Evolutionary conservation across 2,329 filamentous ascomycete species (phyloP), one percentile per base, ranked within the genome.

Genomic region (Fusarium pseudocircinatum): DNA sequence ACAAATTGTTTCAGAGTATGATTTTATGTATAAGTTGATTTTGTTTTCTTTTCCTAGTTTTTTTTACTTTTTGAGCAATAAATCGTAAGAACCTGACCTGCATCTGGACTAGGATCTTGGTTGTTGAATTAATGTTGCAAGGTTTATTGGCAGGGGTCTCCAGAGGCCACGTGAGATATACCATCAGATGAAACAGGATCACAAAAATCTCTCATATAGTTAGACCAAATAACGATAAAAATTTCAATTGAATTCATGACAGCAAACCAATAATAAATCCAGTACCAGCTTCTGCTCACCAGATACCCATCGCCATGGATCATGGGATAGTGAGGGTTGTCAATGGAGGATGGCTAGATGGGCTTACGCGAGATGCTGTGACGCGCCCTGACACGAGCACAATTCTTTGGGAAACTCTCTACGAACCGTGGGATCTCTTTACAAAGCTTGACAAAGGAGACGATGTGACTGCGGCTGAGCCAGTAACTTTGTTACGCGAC

Each of bases 321-420:
- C 49, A 44, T 32, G 39, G 34, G 11, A 47, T 64, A 36, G 43
- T 67, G 22, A 53, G 40, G 22, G 20, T 59, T 13, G 28, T 59
- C 24, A n/a, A 22, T 15, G 28, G 42, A 14, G 39, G 34, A 18
- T 49, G 46, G 39, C 14, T 22, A 2, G 46, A 64, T 22, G 53
- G 39, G 26, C 39, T 50, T 15, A 64, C 60, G 12, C 37, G 30
- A 37, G 40, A 59, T n/a, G 52, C 53, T 12, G 47, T 54, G 1
- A 14, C 28, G 26, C 59, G 49, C 14, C 67, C 65, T 18, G 53
- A 70, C 24, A 69, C 67, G 6, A n/a, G 34, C 13, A 24, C n/a
- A 2, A 60, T 70, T 7, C 6, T 70, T 4, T 3, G 7, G 7
- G 37, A 57, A 22, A 70, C 67, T 1, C 43, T 70, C 6, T 40